Evolutionary conservation across 1,139 yeast species (phyloP).

Genomic region (Kodamaea plutei): DNA sequence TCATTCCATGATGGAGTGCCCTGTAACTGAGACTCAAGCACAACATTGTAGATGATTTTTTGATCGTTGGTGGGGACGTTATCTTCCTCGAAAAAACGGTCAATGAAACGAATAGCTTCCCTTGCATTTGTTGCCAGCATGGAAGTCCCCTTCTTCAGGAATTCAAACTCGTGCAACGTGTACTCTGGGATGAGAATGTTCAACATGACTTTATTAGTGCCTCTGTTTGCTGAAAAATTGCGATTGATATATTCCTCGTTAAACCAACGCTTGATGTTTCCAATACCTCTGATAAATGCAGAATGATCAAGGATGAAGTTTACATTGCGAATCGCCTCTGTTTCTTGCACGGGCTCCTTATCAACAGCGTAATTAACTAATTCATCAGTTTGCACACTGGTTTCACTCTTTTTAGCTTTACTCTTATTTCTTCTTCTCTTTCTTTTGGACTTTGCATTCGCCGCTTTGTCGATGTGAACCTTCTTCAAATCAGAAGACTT

Average conservation of each 20-base stretch:
- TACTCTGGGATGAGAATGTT: constrained; percentile 47
- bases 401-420: too few relatives aligned
- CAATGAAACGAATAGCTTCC: constrained; percentile 54
- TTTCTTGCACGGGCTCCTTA: background rate
- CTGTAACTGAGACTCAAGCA: constrained; percentile 37
- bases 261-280: constrained; percentile 56
- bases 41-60: constrained; percentile 17
- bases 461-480: too few relatives aligned
- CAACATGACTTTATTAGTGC: constrained; percentile 20
- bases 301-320: constrained; percentile 55
- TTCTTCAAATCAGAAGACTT: too few relatives aligned
- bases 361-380: constrained; percentile 1
- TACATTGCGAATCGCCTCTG: constrained; percentile 11
- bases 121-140: constrained; percentile 54
- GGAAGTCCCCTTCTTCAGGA: constrained; percentile 49
- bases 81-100: constrained; percentile 29
- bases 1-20: constrained; percentile 48
- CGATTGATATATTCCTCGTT: constrained; percentile 32
- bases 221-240: constrained; percentile 11
- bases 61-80: constrained; percentile 10
- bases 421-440: too few relatives aligned
- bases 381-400: constrained; percentile 1
- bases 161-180: constrained; percentile 56
- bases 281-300: constrained; percentile 56
- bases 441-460: too few relatives aligned